Evolutionary conservation across 495 filamentous ascomycete genomes (phyloP), one percentile per base, ranked within the genome.

Genomic region (Penicillium desertorum): DNA sequence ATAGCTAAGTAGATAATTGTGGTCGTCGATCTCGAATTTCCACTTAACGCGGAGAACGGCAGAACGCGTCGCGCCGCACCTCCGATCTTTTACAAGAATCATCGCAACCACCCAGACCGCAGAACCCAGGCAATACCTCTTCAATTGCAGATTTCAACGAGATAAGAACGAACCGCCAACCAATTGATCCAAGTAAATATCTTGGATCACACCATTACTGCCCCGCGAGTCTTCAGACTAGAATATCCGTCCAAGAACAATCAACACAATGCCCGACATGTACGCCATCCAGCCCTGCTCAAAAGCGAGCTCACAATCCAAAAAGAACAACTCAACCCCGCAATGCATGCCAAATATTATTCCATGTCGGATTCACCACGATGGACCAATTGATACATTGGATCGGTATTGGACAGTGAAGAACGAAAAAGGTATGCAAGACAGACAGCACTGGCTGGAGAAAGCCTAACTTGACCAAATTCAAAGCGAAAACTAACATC

Each of bases 321-420:
- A 60, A 16, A 51, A 57, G 20, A 41, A 61, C 4, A 39, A 49
- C 5, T 56, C 65, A 3, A 52, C 48, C 2, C 34, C 65, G 4
- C 52, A 55, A 42, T 81, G 79, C 56, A 87, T 80, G 2, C 86
- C 90, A 0, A 88, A 98, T 70, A 75, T 98, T 41, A 82, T 98
- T 19, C 93, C 93, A 7, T 96, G 92, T 64, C 81, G 82, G 51
- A 84, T 98, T 62, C 81, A 93, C 62, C 86, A 95, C 66, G 82
- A 88, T 66, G 93, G 93, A 6, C 74, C 84, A 11, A 76, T 91
- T 46, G 79, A 85, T 16, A 81, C 85, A 2, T 73, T 83, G 5
- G 62, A 83, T 32, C 77, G 85, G n/a, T 90, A 90, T 62, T 98
- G 93, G 93, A 73, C 69, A 36, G 66, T 62, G 50, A 54, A 70